Evolutionary conservation across 2,329 filamentous ascomycete genomes (phyloP), one percentile per base, ranked within the genome.

Genomic region (Periconia sp.): DNA sequence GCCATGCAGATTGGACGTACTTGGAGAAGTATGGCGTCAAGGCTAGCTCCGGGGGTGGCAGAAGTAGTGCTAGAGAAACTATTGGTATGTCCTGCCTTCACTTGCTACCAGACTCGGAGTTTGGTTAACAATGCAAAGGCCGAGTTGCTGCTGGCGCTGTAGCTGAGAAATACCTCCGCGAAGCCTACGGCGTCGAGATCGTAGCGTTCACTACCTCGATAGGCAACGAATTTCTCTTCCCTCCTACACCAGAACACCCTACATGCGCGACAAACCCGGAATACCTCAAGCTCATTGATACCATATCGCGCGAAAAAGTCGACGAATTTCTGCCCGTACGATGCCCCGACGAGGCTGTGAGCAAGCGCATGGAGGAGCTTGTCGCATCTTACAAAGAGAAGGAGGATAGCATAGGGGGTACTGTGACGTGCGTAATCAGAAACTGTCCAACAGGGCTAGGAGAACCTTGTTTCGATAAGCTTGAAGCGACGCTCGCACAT

Each of bases 1-100:
- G 87, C 72, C 94, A 97, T 77, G 93, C 94, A 55, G 93, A 97
- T 77, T 97, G 89, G 85, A 97, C 94, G 56, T 97, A 97, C 78
- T 82, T 96, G 56, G 90, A 96, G 75, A 97, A 97, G 79, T 99
- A 99, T 74, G 93, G 93, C 53, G 87, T 95, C 64, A 95, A 95
- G 80, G 92, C 94, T 37, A 90, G 86, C 72, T 92, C 87, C 57
- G 93, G 94, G 54, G 93, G 94, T 64, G 93, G 94, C 50, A 84
- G 94, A 58, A 92, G 89, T 72, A 92, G 88, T 72, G 94, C 94
- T n/a, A 82, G 93, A 60, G 93, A 97, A 82, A 97, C 93, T 11
- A 96, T 97, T 70, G 91, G 89, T 84, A 70, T 50, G 66, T 52
- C 40, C 27, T 20, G 6, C 2, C 14, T 30, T 18, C 18, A 41